These are phyloP conservation scores for Flaveria bidentis DNA, from an alignment of 129 eudicot species.

Conservation along the genomic window DNA sequence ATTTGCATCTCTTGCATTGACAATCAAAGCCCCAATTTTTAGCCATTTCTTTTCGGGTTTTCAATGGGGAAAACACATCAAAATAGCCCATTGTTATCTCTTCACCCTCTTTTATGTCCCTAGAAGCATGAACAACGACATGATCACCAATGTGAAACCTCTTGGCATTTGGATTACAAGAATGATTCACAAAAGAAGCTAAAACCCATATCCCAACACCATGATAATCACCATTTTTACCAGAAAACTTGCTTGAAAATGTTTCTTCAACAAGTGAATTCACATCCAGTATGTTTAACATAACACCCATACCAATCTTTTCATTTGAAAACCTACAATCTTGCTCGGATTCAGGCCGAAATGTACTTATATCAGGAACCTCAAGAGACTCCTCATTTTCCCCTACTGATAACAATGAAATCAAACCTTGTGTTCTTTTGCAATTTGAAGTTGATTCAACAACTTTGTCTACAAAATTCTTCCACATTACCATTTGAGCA, in stretches of 20 bases:
- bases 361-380: constrained; percentile 54
- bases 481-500: constrained; percentile 87
- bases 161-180: constrained; percentile 84
- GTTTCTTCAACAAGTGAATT: constrained; percentile 76
- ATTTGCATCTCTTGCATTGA: constrained; percentile 72
- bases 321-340: constrained; percentile 31
- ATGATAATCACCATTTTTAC: constrained; percentile 61
- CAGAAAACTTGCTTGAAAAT: constrained; percentile 58
- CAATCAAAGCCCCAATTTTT: constrained; percentile 81
- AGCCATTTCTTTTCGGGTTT: constrained; percentile 61
- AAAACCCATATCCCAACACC: constrained; percentile 88
- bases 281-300: constrained; percentile 72
- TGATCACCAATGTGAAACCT: constrained; percentile 79
- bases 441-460: constrained; percentile 55
- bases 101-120: constrained; percentile 88
- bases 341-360: constrained; percentile 60
- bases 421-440: constrained; percentile 44
- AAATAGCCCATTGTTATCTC: constrained; percentile 87
- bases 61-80: constrained; percentile 58
- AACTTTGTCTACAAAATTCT: constrained; percentile 79
- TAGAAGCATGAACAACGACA: constrained; percentile 68
- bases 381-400: constrained; percentile 67
- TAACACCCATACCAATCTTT: constrained; percentile 41
- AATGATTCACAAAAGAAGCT: constrained; percentile 82
- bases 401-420: constrained; percentile 58